Evolutionary conservation across 2,329 filamentous ascomycete genomes (phyloP).

Genomic region (Emericellopsis atlantica): DNA sequence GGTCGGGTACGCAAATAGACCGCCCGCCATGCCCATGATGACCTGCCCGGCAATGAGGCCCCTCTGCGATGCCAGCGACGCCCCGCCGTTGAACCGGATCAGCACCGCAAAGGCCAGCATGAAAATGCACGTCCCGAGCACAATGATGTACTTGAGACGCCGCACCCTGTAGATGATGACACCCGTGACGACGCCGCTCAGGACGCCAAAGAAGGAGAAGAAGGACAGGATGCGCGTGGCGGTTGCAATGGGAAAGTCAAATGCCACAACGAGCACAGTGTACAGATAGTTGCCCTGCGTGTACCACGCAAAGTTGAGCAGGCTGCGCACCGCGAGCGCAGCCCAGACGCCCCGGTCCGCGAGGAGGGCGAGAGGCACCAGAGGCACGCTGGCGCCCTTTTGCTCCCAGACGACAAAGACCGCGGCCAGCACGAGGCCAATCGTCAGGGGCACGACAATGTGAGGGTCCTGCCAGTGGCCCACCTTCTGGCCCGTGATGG

Average conservation of each 20-base stretch:
- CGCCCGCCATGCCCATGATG: conserved; percentile 43
- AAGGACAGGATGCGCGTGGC: conserved; percentile 45
- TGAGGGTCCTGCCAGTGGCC: conserved; percentile 36
- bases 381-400: conserved; percentile 30
- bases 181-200: conserved; percentile 38
- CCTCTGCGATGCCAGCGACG: conserved; percentile 21
- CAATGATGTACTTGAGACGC: conserved; percentile 44
- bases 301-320: conserved; percentile 40
- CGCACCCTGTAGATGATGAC: conserved; percentile 37
- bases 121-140: conserved; percentile 41
- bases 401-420: conserved; percentile 41
- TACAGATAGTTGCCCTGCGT: conserved; percentile 48
- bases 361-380: conserved; percentile 44
- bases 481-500: conserved; percentile 35
- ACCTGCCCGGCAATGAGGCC: conserved; percentile 44
- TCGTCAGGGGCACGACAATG: conserved; percentile 34
- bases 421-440: conserved; percentile 35
- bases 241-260: conserved; percentile 38
- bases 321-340: conserved; percentile 37
- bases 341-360: conserved; percentile 50
- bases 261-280: conserved; percentile 44
- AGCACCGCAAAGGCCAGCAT: conserved; percentile 42
- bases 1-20: conserved; percentile 35
- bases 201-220: conserved; percentile 39
- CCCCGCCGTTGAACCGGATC: conserved; percentile 40